phyloP scores from a whole-genome alignment of 2,329 filamentous ascomycete genomes.

The Ceratocystis lukuohia region DNA sequence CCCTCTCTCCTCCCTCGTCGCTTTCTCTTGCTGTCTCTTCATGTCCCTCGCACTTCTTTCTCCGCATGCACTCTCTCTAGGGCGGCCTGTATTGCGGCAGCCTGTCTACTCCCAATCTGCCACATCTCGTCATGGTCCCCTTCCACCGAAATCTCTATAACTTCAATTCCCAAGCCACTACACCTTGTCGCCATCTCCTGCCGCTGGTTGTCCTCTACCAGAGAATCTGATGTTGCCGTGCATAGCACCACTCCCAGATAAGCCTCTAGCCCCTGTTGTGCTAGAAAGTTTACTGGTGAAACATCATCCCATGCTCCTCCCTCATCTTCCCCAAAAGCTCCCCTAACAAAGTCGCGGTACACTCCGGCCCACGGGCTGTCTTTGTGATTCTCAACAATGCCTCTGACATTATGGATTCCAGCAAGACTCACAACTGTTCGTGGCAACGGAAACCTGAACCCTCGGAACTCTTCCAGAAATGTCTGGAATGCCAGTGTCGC shows the following conservation, averaged over 20 bases:
- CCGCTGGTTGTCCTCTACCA: constrained; percentile 15
- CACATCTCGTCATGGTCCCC: constrained; percentile 16
- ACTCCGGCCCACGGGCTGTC: constrained; percentile 24
- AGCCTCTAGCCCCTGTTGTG: not conserved
- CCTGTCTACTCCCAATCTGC: constrained; percentile 6
- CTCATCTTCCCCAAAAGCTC: constrained; percentile 34
- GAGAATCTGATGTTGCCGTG: constrained; percentile 3
- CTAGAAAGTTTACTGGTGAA: constrained; percentile 27
- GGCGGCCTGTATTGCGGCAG: not conserved
- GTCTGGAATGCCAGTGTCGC: constrained; percentile 41
- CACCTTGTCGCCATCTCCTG: constrained; percentile 6
- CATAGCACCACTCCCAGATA: not conserved
- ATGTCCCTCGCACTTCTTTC: not conserved
- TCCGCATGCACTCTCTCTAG: not conserved
- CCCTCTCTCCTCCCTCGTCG: too few relatives aligned
- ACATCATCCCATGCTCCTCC: constrained; percentile 28
- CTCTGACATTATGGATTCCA: constrained; percentile 38
- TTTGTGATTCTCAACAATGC: constrained; percentile 24
- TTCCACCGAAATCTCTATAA: not conserved
- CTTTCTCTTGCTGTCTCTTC: not conserved
- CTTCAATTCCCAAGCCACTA: not conserved
- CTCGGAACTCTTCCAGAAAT: constrained; percentile 23
- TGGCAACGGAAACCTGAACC: constrained; percentile 19
- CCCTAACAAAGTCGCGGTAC: constrained; percentile 34
- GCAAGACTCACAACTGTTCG: constrained; percentile 34